A percentile compares a stretch with the other conserved stretches of the same genome.
Evolutionary conservation across 768 basidiomycete genomes (phyloP).

Genomic region (Boletus bicolor): DNA sequence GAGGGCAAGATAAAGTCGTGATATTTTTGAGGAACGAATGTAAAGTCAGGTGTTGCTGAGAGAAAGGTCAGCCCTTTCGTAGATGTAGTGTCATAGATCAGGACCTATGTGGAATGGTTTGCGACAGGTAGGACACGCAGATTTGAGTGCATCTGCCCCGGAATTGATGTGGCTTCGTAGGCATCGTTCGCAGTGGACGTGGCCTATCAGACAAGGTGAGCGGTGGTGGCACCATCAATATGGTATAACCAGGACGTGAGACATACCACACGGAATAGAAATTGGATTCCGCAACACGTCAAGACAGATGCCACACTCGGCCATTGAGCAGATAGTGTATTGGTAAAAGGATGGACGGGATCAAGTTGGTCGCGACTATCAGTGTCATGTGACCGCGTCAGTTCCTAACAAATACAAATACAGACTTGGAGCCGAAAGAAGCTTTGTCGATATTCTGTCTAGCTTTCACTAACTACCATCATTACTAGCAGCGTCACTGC

Average conservation of each 20-base stretch:
- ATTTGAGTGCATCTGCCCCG: conserved; percentile 32
- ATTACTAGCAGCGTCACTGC: conserved; percentile 5
- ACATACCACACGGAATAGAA: conserved; percentile 61
- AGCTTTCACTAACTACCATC: conserved; percentile 1
- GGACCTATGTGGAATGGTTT: conserved; percentile 54
- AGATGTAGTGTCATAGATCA: conserved; percentile 1
- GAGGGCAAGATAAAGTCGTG: conserved; percentile 56
- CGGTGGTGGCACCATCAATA: background rate
- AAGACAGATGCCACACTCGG: conserved; percentile 59
- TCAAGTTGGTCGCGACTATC: background rate
- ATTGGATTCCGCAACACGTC: conserved; percentile 54
- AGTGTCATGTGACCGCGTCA: conserved; percentile 30
- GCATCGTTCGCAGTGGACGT: conserved; percentile 64
- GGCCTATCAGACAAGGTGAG: conserved; percentile 40
- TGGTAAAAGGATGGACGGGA: background rate
- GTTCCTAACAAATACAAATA: conserved; percentile 24
- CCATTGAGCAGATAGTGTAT: conserved; percentile 32
- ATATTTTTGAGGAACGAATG: conserved; percentile 53
- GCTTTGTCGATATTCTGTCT: conserved; percentile 1
- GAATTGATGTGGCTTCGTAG: conserved; percentile 36
- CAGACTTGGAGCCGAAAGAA: background rate
- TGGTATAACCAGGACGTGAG: background rate
- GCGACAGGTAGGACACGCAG: conserved; percentile 61
- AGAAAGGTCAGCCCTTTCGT: background rate
- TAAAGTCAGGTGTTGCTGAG: conserved; percentile 46